These are phyloP conservation scores for Hypoxylon sp. DNA, from an alignment of 2,329 filamentous ascomycete species.

Conservation along the genomic window DNA sequence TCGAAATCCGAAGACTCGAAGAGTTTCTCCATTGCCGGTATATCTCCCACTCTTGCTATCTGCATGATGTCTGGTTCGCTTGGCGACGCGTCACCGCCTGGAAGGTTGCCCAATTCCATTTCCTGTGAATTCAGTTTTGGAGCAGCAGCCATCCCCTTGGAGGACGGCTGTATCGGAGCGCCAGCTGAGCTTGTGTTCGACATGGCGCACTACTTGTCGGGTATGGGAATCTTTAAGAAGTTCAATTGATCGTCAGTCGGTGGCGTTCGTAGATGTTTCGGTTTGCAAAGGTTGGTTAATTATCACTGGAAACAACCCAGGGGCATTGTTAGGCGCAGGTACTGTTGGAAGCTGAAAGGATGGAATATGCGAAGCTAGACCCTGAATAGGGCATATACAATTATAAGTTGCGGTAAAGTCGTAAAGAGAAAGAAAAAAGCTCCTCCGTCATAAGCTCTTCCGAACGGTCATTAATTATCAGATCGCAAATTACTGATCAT, in stretches of 20 bases:
- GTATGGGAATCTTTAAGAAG: conserved; percentile 1
- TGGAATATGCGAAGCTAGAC: not conserved
- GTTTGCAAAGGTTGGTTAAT: conserved; percentile 6
- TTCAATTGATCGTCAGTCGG: conserved; percentile 3
- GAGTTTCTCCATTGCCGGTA: conserved; percentile 86
- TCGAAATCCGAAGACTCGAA: conserved; percentile 86
- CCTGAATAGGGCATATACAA: not conserved
- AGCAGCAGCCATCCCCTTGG: conserved; percentile 64
- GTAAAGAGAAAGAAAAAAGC: conserved; percentile 1
- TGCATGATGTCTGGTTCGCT: conserved; percentile 92
- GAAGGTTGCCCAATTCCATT: conserved; percentile 66
- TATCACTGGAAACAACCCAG: conserved; percentile 24
- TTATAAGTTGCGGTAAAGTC: not conserved
- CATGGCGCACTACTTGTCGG: conserved; percentile 59
- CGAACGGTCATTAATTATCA: conserved; percentile 12
- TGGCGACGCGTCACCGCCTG: conserved; percentile 53
- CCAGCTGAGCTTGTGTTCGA: conserved; percentile 53
- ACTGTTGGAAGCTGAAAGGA: not conserved
- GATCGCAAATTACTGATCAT: conserved; percentile 1
- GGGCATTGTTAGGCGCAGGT: conserved; percentile 18
- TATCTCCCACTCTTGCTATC: conserved; percentile 87
- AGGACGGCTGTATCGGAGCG: conserved; percentile 65
- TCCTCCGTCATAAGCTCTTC: conserved; percentile 4
- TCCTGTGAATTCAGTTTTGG: conserved; percentile 68
- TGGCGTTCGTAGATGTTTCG: conserved; percentile 7